Base-by-base conservation (phyloP, 1,284 basidiomycete genomes). In the Apiotrichum domesticum region DNA sequence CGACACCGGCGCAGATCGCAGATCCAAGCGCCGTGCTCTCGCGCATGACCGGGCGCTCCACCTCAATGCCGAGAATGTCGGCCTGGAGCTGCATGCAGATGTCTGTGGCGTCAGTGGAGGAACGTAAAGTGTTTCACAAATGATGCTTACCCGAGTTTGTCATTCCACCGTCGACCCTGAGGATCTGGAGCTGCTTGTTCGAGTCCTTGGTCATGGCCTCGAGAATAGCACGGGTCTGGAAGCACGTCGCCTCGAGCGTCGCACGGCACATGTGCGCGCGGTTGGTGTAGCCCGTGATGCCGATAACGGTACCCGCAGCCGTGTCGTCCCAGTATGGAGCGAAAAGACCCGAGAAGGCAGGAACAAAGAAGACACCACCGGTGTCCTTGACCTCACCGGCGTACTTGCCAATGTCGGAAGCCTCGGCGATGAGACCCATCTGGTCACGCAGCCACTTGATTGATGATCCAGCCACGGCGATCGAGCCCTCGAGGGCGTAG, bases 21-120 rank as follows among this genome's bases (percentile, higher is more conserved):
- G 92, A 91, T n/a, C 95, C 95, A 42, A 98, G 80, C 5, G 96
- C 95, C 6, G 95, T 98, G 8, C 90, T 93, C 74, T 98, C 95
- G 73, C 94, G 81, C 95, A 98, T 98, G 69, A 91, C 87, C 13
- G 95, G 94, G 54, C 95, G 81, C 61, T 94, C 80, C 56, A 98
- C 90, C 29, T 84, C 84, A 77, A 97, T 94, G 10, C 94, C 95
- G 33, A 93, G 88, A 49, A 97, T 81, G 66, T 98, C 90, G 2
- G 95, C 92, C 67, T 98, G 84, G 52, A 98, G 81, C 73, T 87
- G 84, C 92, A 98, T 97, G 58, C 86, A 87, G n/a, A 88, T 77
- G 55, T 69, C 74, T 45, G 48, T 6, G 35, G 6, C 33, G 42
- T 35, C 14, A 15, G 33, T 14, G 6, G 3, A 7, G 2, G 3